These are phyloP conservation scores for Ramaria rubella DNA, from an alignment of 768 basidiomycete genomes.

Conservation along the genomic window DNA sequence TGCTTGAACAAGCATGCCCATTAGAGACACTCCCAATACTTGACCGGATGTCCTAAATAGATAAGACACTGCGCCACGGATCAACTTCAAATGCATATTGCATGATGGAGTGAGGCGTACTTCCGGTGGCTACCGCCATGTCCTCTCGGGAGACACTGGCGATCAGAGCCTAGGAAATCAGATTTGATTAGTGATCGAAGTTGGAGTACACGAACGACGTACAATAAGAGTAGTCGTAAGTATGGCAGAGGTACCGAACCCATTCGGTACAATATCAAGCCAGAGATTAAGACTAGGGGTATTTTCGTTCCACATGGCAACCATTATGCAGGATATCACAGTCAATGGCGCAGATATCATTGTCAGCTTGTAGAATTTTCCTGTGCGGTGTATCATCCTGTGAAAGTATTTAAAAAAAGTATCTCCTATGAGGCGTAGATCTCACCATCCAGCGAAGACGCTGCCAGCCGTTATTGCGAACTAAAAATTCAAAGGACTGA, in stretches of 20 bases:
- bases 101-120: constrained; percentile 42
- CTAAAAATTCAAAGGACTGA: constrained; percentile 31
- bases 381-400: constrained; percentile 83
- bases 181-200: not conserved
- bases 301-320: constrained; percentile 60
- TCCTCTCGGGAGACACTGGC: constrained; percentile 73
- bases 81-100: constrained; percentile 10
- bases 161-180: constrained; percentile 69
- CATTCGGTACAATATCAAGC: constrained; percentile 74
- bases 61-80: constrained; percentile 63
- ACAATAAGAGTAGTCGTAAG: constrained; percentile 86
- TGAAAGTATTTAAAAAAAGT: constrained; percentile 11
- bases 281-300: constrained; percentile 60
- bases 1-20: constrained; percentile 77
- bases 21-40: constrained; percentile 88
- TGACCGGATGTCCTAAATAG: constrained; percentile 92
- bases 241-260: constrained; percentile 76
- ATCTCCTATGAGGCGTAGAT: constrained; percentile 4
- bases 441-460: constrained; percentile 79
- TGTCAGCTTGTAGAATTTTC: constrained; percentile 76
- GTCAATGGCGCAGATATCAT: constrained; percentile 55
- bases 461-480: constrained; percentile 79
- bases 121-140: constrained; percentile 84
- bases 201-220: constrained; percentile 24
- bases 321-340: constrained; percentile 51